These are phyloP conservation scores for Russula griseocarnosa DNA, from an alignment of 768 basidiomycete species.

Conservation along the genomic window DNA sequence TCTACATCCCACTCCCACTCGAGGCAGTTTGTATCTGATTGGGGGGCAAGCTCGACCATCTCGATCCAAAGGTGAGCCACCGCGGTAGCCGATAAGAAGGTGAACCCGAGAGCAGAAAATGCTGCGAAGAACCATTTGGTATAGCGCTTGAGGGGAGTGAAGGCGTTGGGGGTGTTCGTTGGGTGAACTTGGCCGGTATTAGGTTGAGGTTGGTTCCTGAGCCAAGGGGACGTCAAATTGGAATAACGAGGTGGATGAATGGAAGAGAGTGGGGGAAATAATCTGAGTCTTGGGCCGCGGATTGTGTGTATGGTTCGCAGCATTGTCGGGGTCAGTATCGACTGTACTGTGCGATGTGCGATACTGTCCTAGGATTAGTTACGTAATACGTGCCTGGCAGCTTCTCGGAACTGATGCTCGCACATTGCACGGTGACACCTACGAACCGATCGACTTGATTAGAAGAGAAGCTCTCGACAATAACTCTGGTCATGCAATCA, in stretches of 20 bases:
- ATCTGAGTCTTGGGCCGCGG: neutral
- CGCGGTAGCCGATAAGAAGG: conserved; percentile 50
- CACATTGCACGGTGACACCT: no score
- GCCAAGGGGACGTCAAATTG: conserved; percentile 16
- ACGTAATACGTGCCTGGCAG: no score
- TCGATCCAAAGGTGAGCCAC: conserved; percentile 64
- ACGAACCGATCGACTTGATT: neutral
- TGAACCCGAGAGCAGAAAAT: conserved; percentile 42
- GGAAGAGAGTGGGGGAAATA: neutral
- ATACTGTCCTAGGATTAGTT: no score
- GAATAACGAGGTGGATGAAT: conserved; percentile 2
- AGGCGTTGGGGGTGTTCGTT: conserved; percentile 38
- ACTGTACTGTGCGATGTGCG: no score
- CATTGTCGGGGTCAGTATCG: neutral
- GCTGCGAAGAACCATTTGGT: conserved; percentile 49
- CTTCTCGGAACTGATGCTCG: no score
- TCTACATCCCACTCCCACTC: conserved; percentile 69
- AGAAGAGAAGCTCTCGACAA: no score
- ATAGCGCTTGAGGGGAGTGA: conserved; percentile 46
- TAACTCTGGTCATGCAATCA: neutral
- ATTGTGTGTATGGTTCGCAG: neutral
- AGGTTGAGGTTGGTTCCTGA: conserved; percentile 6
- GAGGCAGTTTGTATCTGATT: conserved; percentile 49
- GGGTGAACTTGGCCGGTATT: conserved; percentile 37
- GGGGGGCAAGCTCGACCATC: conserved; percentile 45